Conservation (phyloP, 2,329 filamentous ascomycete species). For the Colletotrichum tanaceti region DNA sequence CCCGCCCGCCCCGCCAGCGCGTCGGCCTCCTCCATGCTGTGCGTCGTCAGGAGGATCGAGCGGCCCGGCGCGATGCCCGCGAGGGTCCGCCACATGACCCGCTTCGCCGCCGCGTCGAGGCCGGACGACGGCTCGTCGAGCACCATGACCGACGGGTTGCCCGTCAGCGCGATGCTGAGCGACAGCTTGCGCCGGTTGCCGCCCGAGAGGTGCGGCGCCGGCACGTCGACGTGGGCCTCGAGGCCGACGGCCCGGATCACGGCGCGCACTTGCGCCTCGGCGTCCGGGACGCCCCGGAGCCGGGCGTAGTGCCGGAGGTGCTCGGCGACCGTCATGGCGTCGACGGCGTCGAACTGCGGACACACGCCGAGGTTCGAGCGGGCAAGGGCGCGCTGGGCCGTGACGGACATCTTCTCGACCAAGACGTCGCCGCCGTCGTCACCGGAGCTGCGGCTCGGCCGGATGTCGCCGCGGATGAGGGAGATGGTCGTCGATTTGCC, state of each 20-base stretch:
- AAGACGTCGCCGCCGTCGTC: slow-evolving; percentile 86
- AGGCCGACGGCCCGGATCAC: slow-evolving; percentile 85
- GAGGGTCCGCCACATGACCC: slow-evolving; percentile 92
- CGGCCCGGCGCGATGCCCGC: slow-evolving; percentile 78
- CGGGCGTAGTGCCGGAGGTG: slow-evolving; percentile 90
- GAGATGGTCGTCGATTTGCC: slow-evolving; percentile 93
- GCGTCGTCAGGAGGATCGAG: slow-evolving; percentile 88
- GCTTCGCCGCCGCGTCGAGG: slow-evolving; percentile 90
- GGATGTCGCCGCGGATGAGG: slow-evolving; percentile 86
- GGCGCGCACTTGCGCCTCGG: slow-evolving; percentile 80
- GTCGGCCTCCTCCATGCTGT: slow-evolving; percentile 95
- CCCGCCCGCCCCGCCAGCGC: slow-evolving; percentile 85
- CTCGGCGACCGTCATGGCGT: slow-evolving; percentile 89
- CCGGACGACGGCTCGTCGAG: slow-evolving; percentile 91
- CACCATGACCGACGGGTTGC: slow-evolving; percentile 86
- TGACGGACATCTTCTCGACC: slow-evolving; percentile 81
- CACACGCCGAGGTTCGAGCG: slow-evolving; percentile 86
- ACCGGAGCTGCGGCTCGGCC: slow-evolving; percentile 69
- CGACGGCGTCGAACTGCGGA: slow-evolving; percentile 88
- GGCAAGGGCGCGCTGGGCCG: slow-evolving; percentile 76
- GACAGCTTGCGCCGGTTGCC: slow-evolving; percentile 94
- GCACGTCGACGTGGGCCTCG: slow-evolving; percentile 74
- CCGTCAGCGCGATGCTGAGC: slow-evolving; percentile 90
- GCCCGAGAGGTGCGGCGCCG: slow-evolving; percentile 84
- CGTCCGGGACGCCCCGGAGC: slow-evolving; percentile 79